Conservation (phyloP, 495 filamentous ascomycete genomes). For the Apodospora peruviana region DNA sequence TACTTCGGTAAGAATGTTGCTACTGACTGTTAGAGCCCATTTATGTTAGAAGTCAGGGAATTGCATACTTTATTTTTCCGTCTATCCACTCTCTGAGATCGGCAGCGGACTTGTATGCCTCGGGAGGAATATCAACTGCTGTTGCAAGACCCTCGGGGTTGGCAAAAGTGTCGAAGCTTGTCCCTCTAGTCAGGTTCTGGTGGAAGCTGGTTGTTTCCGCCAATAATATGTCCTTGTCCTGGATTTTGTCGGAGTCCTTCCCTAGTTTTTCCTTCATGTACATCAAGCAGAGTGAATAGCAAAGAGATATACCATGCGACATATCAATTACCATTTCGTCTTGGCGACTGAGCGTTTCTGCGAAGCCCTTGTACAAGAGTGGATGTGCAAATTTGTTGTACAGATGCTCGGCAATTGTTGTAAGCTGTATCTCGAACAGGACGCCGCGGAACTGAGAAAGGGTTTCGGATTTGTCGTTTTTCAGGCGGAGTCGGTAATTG, state of each 20-base stretch:
- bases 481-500: conserved; percentile 5
- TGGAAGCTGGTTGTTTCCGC: neutral
- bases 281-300: conserved; percentile 3
- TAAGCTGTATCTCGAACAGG: conserved; percentile 8
- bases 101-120: neutral
- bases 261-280: conserved; percentile 7
- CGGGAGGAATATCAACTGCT: neutral
- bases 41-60: neutral
- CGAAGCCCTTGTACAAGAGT: conserved; percentile 3
- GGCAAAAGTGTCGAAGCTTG: neutral
- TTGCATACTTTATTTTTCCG: neutral
- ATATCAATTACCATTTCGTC: conserved; percentile 3
- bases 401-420: conserved; percentile 4
- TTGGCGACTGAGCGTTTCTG: neutral
- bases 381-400: conserved; percentile 10
- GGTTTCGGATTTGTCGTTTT: neutral
- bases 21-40: neutral
- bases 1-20: neutral
- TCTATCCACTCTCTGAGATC: neutral
- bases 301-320: conserved; percentile 3
- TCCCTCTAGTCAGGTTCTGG: neutral
- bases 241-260: neutral
- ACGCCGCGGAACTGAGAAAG: conserved; percentile 5
- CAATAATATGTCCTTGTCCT: neutral
- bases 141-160: neutral